These are phyloP conservation scores for Cyberlindnera americana DNA, from an alignment of 805 yeast species.

Conservation along the genomic window DNA sequence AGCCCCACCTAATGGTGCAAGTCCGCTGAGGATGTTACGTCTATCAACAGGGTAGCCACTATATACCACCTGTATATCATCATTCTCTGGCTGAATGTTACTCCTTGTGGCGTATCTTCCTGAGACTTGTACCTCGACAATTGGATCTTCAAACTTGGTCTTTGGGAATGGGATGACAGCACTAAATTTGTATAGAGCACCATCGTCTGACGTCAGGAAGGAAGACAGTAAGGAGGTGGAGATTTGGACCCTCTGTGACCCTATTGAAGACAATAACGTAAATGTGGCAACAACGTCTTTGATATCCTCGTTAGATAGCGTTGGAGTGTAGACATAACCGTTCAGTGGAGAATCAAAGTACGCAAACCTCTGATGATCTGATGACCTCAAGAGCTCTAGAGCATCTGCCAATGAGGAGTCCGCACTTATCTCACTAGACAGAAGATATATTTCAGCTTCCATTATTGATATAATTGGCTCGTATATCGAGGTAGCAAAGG, in stretches of 20 bases:
- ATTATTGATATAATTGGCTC: not conserved
- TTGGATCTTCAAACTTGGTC: conserved; percentile 20
- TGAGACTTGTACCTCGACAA: conserved; percentile 9
- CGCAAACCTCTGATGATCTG: conserved; percentile 7
- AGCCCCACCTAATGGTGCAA: conserved; percentile 9
- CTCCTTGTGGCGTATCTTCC: not conserved
- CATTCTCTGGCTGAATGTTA: not conserved
- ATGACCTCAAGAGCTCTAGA: not conserved
- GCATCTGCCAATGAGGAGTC: not conserved
- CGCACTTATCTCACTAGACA: not conserved
- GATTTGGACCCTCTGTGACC: not conserved
- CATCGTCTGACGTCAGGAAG: not conserved
- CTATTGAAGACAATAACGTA: not conserved
- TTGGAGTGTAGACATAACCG: conserved; percentile 4
- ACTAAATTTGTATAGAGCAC: conserved; percentile 13
- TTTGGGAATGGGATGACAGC: conserved; percentile 24
- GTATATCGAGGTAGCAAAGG: not conserved
- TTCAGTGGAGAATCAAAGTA: conserved; percentile 10
- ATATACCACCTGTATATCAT: not conserved
- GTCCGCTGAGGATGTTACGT: conserved; percentile 21
- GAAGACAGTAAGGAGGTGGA: not conserved
- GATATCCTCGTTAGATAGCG: not conserved
- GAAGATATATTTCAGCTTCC: not conserved
- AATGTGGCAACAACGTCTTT: not conserved
- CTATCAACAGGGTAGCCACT: conserved; percentile 20